A percentile compares a stretch with the other conserved stretches of the same genome.
Evolutionary conservation across 257 asterid genomes (phyloP).

Genomic region (Scutellaria barbata): DNA sequence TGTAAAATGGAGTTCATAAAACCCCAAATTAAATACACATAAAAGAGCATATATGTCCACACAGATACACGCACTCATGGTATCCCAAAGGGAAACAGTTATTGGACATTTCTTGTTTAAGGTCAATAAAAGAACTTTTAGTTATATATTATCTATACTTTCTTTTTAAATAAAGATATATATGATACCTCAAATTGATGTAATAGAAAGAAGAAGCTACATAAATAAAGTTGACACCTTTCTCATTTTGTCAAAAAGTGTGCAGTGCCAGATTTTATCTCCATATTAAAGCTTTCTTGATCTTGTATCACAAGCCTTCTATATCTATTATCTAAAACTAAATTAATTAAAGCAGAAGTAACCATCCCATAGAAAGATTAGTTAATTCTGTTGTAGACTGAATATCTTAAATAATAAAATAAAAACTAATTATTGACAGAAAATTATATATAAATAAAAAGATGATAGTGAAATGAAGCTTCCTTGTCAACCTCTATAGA

Average conservation of each 20-base stretch:
- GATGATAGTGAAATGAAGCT: constrained; percentile 32
- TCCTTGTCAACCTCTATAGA: constrained; percentile 38
- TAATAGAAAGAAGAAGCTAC: constrained; percentile 34
- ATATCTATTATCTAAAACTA: background rate
- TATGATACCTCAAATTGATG: constrained; percentile 13
- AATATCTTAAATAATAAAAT: background rate
- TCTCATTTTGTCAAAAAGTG: constrained; percentile 53
- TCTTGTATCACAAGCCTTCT: constrained; percentile 34
- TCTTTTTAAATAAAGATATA: background rate
- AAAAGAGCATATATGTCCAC: background rate
- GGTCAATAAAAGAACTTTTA: constrained; percentile 32
- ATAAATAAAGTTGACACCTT: constrained; percentile 33
- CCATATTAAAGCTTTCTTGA: constrained; percentile 12
- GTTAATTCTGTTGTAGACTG: constrained; percentile 36
- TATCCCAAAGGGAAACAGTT: constrained; percentile 21
- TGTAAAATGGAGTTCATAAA: background rate
- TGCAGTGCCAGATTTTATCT: constrained; percentile 31
- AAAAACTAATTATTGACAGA: background rate
- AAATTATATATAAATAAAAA: background rate
- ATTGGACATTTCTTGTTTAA: constrained; percentile 13
- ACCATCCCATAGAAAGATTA: constrained; percentile 20
- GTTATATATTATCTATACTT: constrained; percentile 17
- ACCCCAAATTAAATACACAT: background rate
- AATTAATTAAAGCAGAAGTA: background rate
- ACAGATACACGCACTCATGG: background rate